phyloP scores from a whole-genome alignment of 2,329 filamentous ascomycete species.

The Fusarium agapanthi region DNA sequence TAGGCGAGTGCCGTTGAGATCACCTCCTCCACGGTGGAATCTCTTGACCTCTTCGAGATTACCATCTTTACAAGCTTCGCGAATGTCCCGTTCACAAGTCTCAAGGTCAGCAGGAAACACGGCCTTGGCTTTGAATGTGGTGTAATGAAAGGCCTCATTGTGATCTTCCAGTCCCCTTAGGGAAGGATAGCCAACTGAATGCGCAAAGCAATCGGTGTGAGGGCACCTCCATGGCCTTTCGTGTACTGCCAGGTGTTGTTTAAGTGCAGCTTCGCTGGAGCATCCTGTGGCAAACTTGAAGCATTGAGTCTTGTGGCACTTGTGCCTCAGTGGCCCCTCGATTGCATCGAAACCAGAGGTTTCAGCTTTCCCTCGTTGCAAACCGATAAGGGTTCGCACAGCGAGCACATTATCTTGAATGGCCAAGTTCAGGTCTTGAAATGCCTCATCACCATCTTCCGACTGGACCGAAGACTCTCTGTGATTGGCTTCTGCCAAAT shows the following conservation, averaged over 20 bases:
- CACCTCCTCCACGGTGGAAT: not conserved
- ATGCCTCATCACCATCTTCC: accelerated
- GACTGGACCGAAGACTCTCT: accelerated
- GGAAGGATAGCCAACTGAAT: accelerated
- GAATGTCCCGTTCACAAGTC: accelerated
- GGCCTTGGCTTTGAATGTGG: no score
- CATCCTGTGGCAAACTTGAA: not conserved
- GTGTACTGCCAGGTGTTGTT: accelerated
- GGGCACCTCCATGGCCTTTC: not conserved
- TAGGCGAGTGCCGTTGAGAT: accelerated
- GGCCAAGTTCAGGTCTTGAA: accelerated
- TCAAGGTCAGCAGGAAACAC: accelerated
- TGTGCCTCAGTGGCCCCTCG: not conserved
- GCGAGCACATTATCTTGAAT: accelerated
- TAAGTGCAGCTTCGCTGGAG: accelerated
- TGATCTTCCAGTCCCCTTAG: not conserved
- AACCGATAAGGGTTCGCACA: accelerated
- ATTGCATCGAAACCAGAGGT: accelerated
- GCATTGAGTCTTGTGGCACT: not conserved
- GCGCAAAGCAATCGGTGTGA: accelerated
- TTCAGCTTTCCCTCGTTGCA: accelerated
- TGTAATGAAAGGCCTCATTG: accelerated
- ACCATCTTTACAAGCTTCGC: not conserved
- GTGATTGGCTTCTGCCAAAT: accelerated
- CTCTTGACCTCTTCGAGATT: not conserved